Evolutionary conservation across 495 filamentous ascomycete genomes (phyloP), one percentile per base, ranked within the genome.

Genomic region (Chaetomium cochliodes): DNA sequence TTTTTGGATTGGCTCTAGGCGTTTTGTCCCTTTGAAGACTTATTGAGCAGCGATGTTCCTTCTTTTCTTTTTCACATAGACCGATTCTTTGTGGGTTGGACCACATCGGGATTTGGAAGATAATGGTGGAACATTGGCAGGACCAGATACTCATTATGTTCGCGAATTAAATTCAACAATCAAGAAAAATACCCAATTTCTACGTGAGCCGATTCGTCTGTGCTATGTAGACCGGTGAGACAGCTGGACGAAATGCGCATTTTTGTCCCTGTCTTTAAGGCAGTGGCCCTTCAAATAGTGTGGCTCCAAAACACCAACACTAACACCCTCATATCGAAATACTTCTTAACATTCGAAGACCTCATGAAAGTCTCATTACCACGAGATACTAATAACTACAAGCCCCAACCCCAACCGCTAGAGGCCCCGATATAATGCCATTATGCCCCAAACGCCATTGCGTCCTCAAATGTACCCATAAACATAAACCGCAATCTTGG

Each of bases 361-460:
- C 3, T 47, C 28, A 55, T 37, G 15, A 2, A 20, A 55, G 30
- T 52, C 28, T 42, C 20, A 42, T 41, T 54, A 57, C 12, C 2
- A 18, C 22, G 6, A 41, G 9, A 57, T 57, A 57, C 54, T 12
- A 42, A 41, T 42, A 41, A 39, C 18, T 28, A 33, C 22, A 57
- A 57, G n/a, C n/a, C n/a, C n/a, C 54, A 11, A 16, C 23, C 49
- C 20, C 25, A 37, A 37, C 33, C 33, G 33, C 8, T 37, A 37
- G 6, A 37, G 8, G 33, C 5, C 49, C 33, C 13, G 52, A 55
- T 30, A 54, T 55, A 52, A 23, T 57, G 37, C 33, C 33, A 41
- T 57, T 26, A 52, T 52, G 23, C 54, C 20, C 33, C 33, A 42
- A 57, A 57, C 54, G 33, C 54, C 54, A 6, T 41, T 16, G 54